Percentiles rank a stretch among this genome's conserved stretches.
These are phyloP conservation scores for Zygnema cylindricum DNA, from an alignment of 139 green algal species.

Conservation along the genomic window DNA sequence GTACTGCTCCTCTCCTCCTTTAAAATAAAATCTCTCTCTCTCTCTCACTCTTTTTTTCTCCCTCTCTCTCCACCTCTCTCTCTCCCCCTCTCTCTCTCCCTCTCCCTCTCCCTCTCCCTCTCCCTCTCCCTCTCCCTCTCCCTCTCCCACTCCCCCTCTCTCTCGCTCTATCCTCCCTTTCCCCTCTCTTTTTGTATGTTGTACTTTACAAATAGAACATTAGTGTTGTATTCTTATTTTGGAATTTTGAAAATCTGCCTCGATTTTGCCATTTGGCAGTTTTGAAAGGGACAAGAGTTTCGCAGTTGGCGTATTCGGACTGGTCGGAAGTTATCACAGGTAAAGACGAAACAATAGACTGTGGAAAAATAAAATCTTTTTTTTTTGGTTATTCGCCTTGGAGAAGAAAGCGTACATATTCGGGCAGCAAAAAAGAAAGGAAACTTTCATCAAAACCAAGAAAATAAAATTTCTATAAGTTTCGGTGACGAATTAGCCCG, in stretches of 20 bases:
- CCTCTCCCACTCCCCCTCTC: neutral
- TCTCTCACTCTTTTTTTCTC: neutral
- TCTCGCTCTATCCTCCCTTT: too few species aligned
- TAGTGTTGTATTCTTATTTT: neutral
- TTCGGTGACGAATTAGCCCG: too few species aligned
- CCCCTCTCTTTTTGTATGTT: too few species aligned
- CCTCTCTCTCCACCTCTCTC: neutral
- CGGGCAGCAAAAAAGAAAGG: too few species aligned
- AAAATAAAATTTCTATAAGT: too few species aligned
- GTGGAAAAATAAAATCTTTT: too few species aligned
- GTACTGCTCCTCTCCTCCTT: neutral
- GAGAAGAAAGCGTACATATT: too few species aligned
- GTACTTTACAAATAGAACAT: neutral
- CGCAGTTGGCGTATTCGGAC: neutral
- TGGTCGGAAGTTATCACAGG: neutral
- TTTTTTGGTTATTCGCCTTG: too few species aligned
- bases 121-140: neutral
- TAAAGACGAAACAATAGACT: too few species aligned
- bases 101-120: neutral
- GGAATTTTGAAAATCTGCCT: neutral
- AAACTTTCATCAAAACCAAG: too few species aligned
- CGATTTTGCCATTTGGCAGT: neutral
- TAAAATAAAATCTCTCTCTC: too few species aligned
- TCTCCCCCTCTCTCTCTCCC: neutral
- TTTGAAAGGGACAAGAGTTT: neutral